phyloP scores from a whole-genome alignment of 1,284 basidiomycete genomes.

The Cystobasidiaceae sp. region DNA sequence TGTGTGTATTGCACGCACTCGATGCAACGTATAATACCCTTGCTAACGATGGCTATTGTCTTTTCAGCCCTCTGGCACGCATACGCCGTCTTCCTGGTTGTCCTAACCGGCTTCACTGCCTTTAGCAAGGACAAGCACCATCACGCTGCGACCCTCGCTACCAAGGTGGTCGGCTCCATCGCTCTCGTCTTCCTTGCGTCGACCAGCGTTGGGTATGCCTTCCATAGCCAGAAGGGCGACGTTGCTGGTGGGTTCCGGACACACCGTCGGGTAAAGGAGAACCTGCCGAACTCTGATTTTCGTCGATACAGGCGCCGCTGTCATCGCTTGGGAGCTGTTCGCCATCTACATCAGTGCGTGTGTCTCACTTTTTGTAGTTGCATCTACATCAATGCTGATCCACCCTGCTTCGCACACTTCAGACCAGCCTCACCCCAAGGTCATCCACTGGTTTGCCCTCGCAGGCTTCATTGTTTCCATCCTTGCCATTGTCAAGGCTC shows the following conservation, averaged over 20 bases:
- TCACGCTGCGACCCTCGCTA: constrained; percentile 45
- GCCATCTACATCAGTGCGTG: constrained; percentile 37
- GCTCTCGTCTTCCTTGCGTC: constrained; percentile 48
- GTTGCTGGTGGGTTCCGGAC: too few relatives aligned
- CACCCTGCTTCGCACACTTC: background rate
- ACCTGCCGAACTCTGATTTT: background rate
- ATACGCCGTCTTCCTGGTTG: constrained; percentile 47
- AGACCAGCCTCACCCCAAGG: constrained; percentile 29
- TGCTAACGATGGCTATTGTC: background rate
- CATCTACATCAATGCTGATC: background rate
- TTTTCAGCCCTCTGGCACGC: constrained; percentile 43
- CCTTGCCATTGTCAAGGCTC: constrained; percentile 38
- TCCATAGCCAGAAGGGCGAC: constrained; percentile 46
- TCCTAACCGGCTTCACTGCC: constrained; percentile 48
- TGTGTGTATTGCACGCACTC: constrained; percentile 37
- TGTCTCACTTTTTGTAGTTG: background rate
- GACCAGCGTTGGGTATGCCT: constrained; percentile 47
- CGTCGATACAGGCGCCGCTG: too few relatives aligned
- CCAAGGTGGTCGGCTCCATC: constrained; percentile 46
- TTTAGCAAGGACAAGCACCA: constrained; percentile 42
- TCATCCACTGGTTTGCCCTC: constrained; percentile 42
- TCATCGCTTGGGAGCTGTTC: constrained; percentile 36
- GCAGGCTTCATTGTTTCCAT: constrained; percentile 44
- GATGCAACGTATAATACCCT: constrained; percentile 33
- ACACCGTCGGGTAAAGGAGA: background rate